Evolutionary conservation across 2,329 filamentous ascomycete species (phyloP), one percentile per base, ranked within the genome.

Genomic region (Monosporascus sp.): DNA sequence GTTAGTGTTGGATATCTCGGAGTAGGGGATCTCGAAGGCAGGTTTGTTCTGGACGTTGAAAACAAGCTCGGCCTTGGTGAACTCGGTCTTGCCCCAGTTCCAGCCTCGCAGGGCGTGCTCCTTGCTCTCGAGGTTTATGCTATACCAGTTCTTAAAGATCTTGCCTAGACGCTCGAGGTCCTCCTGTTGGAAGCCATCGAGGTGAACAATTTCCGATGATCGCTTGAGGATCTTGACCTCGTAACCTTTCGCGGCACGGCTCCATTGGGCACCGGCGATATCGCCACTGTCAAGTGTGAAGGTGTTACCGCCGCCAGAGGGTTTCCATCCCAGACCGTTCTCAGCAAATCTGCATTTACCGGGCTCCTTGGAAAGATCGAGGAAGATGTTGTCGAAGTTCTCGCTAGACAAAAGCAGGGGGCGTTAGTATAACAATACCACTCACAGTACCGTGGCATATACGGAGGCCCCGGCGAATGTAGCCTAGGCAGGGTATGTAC

Each of bases 31-130:
- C 73, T 97, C 94, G 71, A 99, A 99, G 5, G 93, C 90, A 3
- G 94, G 94, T 64, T 91, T 86, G 73, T 97, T 99, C 69, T 96
- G 91, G 38, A 99, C 94, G 71, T 92, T 97, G 79, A 99, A 99
- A 31, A 90, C 84, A 52, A 99, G 83, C 76, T 99, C 94, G 52
- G 91, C 88, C 74, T 97, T 96, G 57, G 88, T 87, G 69, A 99
- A 96, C 66, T 99, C 94, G 59, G 91, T 90, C 75, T 97, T 99
- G 66, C 94, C 94, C 95, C 94, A 99, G 71, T 99, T 99, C 94
- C 94, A 99, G 53, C 94, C 94, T 63, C 94, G 86, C 55, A 99
- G 78, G 24, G 94, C 91, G 72, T 97, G 94, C 73, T 99, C 94
- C 72, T 90, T 91, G 71, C 84, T 90, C 70, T 97, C 92, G 55